phyloP scores from a whole-genome alignment of 371 early-diverging fungal genomes.

The Chytridium lagenaria region DNA sequence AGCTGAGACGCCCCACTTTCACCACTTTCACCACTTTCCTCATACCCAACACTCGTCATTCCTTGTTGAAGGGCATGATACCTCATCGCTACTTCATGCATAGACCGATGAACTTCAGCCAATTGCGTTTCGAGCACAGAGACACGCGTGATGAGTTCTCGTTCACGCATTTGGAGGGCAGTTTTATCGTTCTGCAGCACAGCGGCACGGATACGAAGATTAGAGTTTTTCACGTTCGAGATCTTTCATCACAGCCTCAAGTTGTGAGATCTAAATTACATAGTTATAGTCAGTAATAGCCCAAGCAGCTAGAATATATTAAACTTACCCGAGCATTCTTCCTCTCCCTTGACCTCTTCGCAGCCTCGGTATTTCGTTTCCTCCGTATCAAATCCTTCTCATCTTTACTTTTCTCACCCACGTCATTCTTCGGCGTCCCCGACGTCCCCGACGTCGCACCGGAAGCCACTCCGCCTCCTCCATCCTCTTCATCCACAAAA shows the following conservation, averaged over 20 bases:
- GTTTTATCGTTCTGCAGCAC: constrained; percentile 1
- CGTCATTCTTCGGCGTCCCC: neutral
- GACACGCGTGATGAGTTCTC: neutral
- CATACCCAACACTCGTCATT: too few relatives aligned
- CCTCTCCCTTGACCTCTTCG: neutral
- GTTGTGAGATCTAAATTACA: neutral
- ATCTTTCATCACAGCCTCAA: neutral
- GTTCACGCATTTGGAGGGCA: neutral
- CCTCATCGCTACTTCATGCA: neutral
- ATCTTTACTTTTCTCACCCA: neutral
- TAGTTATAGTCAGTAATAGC: neutral
- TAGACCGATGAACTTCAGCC: neutral
- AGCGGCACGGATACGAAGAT: constrained; percentile 2
- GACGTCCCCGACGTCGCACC: neutral
- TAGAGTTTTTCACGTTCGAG: constrained; percentile 14
- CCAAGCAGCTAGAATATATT: too few relatives aligned
- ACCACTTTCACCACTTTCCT: too few relatives aligned
- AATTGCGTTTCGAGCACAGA: neutral
- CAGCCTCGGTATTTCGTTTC: constrained; percentile 5
- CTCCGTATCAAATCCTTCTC: constrained; percentile 3
- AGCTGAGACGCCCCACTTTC: too few relatives aligned
- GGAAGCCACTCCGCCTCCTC: neutral
- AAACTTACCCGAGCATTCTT: neutral
- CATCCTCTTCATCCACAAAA: neutral
- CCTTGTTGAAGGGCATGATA: too few relatives aligned